phyloP scores from a whole-genome alignment of 768 basidiomycete species.

The Pholiota molesta region DNA sequence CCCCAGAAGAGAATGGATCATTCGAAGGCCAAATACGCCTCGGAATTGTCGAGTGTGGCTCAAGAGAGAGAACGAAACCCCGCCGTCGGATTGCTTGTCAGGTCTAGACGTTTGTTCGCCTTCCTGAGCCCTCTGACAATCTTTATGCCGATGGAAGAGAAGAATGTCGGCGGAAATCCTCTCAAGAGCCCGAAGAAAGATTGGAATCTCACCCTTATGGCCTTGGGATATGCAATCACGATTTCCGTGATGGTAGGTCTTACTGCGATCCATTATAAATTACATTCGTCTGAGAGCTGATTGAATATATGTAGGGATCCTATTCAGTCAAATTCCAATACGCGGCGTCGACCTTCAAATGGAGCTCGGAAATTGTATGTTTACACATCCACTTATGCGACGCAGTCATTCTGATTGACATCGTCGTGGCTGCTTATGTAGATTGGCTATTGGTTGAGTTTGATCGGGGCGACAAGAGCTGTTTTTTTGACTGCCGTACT shows the following conservation, averaged over 20 bases:
- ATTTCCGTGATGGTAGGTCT: slow-evolving; percentile 49
- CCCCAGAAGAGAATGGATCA: slow-evolving; percentile 50
- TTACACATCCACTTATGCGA: background rate
- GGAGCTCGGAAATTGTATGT: slow-evolving; percentile 66
- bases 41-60: slow-evolving; percentile 28
- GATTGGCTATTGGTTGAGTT: slow-evolving; percentile 76
- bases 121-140: slow-evolving; percentile 77
- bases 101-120: slow-evolving; percentile 49
- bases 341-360: slow-evolving; percentile 59
- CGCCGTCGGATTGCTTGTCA: slow-evolving; percentile 32
- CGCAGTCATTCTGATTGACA: background rate
- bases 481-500: slow-evolving; percentile 56
- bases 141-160: slow-evolving; percentile 49
- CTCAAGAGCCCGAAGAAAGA: slow-evolving; percentile 49
- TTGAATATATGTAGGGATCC: slow-evolving; percentile 52
- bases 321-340: slow-evolving; percentile 67
- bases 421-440: slow-evolving; percentile 25
- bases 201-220: slow-evolving; percentile 68
- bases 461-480: slow-evolving; percentile 56
- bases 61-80: slow-evolving; percentile 20
- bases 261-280: background rate
- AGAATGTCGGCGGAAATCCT: slow-evolving; percentile 31
- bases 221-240: slow-evolving; percentile 51
- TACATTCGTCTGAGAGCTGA: background rate
- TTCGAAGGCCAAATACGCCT: slow-evolving; percentile 38